A percentile compares a stretch with the other conserved stretches of the same genome.
Evolutionary conservation across 345 rosid species (phyloP).

Genomic region (Eucalyptus tenuipes): DNA sequence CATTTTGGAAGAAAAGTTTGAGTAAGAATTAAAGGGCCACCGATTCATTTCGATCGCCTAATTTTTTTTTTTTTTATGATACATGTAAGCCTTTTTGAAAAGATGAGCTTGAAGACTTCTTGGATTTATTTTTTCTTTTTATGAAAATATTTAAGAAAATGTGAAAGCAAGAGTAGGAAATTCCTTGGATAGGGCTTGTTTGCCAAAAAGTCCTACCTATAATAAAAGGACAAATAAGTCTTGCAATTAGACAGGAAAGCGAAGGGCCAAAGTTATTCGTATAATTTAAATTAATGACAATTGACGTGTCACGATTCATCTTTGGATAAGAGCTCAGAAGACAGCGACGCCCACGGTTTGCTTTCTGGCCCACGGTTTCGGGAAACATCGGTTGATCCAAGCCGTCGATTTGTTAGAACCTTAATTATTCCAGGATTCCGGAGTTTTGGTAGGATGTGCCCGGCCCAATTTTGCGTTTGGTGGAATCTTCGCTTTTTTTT

Average conservation of each 20-base stretch:
- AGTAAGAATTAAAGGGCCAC: accelerated
- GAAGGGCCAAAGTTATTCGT: neutral
- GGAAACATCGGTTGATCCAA: neutral
- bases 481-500: neutral
- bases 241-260: neutral
- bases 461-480: neutral
- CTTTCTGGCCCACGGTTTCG: neutral
- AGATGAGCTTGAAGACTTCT: neutral
- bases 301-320: neutral
- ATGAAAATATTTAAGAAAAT: neutral
- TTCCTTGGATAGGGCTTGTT: neutral
- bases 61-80: neutral
- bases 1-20: too few relatives aligned
- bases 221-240: neutral
- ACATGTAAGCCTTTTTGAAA: neutral
- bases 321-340: neutral
- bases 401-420: neutral
- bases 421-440: neutral
- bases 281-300: neutral
- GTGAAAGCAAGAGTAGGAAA: neutral
- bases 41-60: accelerated
- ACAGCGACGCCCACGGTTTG: slow-evolving; percentile 5
- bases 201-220: neutral
- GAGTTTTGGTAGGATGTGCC: neutral
- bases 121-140: neutral